Conservation (phyloP, 2,329 filamentous ascomycete genomes). For the Tolypocladium pustulatum region DNA sequence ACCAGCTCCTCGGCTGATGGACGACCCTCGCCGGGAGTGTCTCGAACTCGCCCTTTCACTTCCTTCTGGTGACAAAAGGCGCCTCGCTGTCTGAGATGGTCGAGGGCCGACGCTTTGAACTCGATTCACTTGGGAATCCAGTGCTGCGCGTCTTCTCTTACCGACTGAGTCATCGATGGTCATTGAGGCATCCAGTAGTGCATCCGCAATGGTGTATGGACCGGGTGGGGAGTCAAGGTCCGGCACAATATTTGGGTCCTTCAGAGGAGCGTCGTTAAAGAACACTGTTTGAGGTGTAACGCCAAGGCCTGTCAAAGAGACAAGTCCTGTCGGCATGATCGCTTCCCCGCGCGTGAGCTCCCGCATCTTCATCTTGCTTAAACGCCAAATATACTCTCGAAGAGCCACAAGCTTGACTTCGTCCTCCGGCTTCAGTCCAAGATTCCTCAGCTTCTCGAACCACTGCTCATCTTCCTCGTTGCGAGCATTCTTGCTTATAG, state of each 20-base stretch:
- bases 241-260: slow-evolving; percentile 22
- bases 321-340: slow-evolving; percentile 31
- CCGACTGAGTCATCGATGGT: slow-evolving; percentile 63
- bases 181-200: slow-evolving; percentile 82
- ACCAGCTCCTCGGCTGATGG: slow-evolving; percentile 14
- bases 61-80: slow-evolving; percentile 19
- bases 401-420: slow-evolving; percentile 82
- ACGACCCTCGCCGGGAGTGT: slow-evolving; percentile 26
- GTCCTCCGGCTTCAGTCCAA: slow-evolving; percentile 73
- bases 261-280: slow-evolving; percentile 67
- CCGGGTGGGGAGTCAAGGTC: slow-evolving; percentile 22
- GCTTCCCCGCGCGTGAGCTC: slow-evolving; percentile 27
- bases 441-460: slow-evolving; percentile 73
- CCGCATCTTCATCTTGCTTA: slow-evolving; percentile 61
- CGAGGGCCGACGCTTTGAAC: slow-evolving; percentile 24
- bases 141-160: slow-evolving; percentile 38
- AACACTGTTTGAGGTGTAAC: slow-evolving; percentile 83
- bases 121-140: slow-evolving; percentile 39
- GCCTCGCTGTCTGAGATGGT: slow-evolving; percentile 12
- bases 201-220: slow-evolving; percentile 78
- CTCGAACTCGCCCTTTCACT: slow-evolving; percentile 21
- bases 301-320: slow-evolving; percentile 64
- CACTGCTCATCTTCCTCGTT: slow-evolving; percentile 94
- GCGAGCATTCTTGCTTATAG: slow-evolving; percentile 54
- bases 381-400: slow-evolving; percentile 82